Conservation (phyloP, 805 yeast genomes). For the Starmerella gropengiesseri region DNA sequence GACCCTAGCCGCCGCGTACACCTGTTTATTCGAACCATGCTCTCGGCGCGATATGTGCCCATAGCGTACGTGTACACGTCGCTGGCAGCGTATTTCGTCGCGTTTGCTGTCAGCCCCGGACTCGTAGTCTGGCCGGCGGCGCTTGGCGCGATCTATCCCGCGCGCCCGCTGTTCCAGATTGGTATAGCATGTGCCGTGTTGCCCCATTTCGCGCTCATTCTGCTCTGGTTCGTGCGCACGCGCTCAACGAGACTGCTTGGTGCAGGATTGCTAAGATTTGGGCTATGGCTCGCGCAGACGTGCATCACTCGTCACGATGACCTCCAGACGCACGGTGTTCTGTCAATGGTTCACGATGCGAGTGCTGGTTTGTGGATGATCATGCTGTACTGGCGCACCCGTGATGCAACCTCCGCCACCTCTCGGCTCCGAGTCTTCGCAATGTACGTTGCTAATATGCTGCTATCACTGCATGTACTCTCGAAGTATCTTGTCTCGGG, state of each 20-base stretch:
- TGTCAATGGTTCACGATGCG: constrained; percentile 14
- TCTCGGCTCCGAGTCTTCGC: background rate
- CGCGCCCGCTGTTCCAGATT: constrained; percentile 69
- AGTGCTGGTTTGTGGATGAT: constrained; percentile 19
- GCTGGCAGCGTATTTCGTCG: constrained; percentile 11
- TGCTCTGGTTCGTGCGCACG: constrained; percentile 24
- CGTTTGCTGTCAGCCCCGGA: constrained; percentile 5
- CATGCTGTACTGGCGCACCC: background rate
- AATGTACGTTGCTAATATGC: constrained; percentile 5
- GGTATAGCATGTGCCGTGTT: constrained; percentile 72
- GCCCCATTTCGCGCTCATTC: constrained; percentile 56
- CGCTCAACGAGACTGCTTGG: constrained; percentile 17
- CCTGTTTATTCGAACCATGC: background rate
- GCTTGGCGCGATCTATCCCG: constrained; percentile 74
- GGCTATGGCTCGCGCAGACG: constrained; percentile 79
- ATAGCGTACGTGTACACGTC: background rate
- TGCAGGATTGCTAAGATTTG: constrained; percentile 56
- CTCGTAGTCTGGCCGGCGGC: constrained; percentile 53
- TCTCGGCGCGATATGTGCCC: constrained; percentile 7
- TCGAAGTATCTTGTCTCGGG: constrained; percentile 11
- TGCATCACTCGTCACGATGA: constrained; percentile 60
- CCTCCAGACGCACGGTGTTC: constrained; percentile 17
- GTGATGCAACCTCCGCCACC: background rate
- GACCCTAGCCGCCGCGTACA: too few species aligned
- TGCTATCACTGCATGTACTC: constrained; percentile 12